Base-by-base conservation (phyloP, 257 asterid species). In the Fraxinus excelsior region DNA sequence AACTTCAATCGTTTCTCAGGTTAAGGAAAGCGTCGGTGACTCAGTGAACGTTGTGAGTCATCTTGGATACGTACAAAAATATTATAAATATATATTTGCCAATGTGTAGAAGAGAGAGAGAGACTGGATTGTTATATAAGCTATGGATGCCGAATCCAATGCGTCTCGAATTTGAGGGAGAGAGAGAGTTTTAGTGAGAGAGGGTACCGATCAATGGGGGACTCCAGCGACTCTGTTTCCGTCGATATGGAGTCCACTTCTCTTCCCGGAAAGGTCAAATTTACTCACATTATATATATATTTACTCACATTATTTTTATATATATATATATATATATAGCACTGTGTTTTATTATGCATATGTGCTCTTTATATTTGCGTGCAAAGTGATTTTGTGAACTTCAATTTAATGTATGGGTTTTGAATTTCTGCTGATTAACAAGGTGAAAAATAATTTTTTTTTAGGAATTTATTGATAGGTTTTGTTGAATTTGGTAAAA, bases 21-120 rank as follows among this genome's bases (percentile, higher is more conserved):
- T 38, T 64, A 58, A 87, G 87, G 65, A 78, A 69, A 87, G 31
- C 90, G 91, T 88, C 91, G 91, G 92, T 88, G 90, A 82, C 90
- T 84, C 88, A 74, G 87, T 85, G 74, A 83, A 84, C 89, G 87
- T 84, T 81, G 85, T 49, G 82, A 69, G 68, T 62, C 68, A 62
- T 25, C 68, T 62, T 21, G 34, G 31, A 42, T 58, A 32, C 6
- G 42, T 25, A 67, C 60, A 74, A 31, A 71, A 34, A 56, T 62
- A 62, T 26, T 62, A 62, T 26, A 62, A 23, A 60, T 60, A 16
- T 18, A 62, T 62, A 25, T 11, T 62, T 34, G 68, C 68, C 7
- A 23, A 71, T 28, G 79, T 67, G 58, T 64, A 82, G 75, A 3
- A 73, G 19, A 78, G 38, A 32, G 40, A 40, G 31, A 77, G 60